These are phyloP conservation scores for Haberlea rhodopensis DNA, from an alignment of 257 asterid species.

Conservation along the genomic window DNA sequence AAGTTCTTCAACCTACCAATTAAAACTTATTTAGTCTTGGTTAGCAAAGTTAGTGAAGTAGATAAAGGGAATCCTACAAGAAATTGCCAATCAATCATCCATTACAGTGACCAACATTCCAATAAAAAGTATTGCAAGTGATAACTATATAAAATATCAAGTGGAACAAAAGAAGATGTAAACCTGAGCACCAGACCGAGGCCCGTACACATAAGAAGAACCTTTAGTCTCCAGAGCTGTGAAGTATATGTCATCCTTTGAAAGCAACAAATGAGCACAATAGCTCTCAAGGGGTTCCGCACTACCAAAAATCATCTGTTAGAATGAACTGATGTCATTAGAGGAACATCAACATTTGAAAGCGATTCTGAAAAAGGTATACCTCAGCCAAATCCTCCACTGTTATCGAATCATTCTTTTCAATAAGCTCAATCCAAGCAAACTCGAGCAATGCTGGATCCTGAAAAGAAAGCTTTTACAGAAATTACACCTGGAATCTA, in stretches of 20 bases:
- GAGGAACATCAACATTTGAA: conserved; percentile 31
- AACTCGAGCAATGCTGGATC: conserved; percentile 86
- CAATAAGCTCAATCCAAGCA: conserved; percentile 97
- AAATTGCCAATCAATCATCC: conserved; percentile 18
- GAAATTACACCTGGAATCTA: conserved; percentile 21
- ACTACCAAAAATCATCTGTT: conserved; percentile 97
- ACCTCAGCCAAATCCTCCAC: conserved; percentile 93
- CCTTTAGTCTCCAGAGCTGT: conserved; percentile 63
- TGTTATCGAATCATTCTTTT: conserved; percentile 65
- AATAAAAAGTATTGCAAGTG: conserved; percentile 1
- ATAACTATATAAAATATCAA: conserved; percentile 8
- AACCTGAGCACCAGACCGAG: conserved; percentile 82
- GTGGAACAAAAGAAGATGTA: conserved; percentile 9
- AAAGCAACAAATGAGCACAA: conserved; percentile 78
- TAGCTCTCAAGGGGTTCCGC: conserved; percentile 91
- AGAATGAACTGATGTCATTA: conserved; percentile 43
- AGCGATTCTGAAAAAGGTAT: conserved; percentile 26
- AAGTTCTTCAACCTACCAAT: conserved; percentile 81
- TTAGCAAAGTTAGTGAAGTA: conserved; percentile 18
- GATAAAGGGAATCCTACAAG: conserved; percentile 10
- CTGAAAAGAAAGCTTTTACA: conserved; percentile 39
- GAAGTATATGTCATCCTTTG: conserved; percentile 78
- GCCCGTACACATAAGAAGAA: conserved; percentile 70
- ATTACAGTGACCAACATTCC: background rate
- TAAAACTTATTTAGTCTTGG: conserved; percentile 22